Percentiles rank a stretch among this genome's conserved stretches.
Evolutionary conservation across 768 basidiomycete genomes (phyloP).

Genomic region (Boletus sp.): DNA sequence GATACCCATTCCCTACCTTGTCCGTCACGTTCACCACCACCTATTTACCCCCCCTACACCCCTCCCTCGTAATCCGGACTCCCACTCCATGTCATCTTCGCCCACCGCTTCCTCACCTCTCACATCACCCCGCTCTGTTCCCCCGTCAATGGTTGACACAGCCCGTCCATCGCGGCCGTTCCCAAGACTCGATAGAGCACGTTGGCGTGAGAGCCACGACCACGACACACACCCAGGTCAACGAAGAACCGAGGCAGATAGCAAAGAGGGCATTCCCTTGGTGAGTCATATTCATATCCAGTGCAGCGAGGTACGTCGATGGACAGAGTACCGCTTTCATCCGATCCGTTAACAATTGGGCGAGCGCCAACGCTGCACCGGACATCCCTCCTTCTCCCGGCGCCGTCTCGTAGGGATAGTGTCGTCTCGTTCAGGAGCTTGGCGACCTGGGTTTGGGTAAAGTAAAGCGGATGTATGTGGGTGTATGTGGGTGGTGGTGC

Average conservation of each 20-base stretch:
- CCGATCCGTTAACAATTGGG: constrained; percentile 13
- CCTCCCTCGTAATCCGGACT: constrained; percentile 17
- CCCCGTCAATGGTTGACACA: constrained; percentile 13
- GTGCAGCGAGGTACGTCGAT: constrained; percentile 4
- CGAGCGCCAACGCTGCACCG: constrained; percentile 4
- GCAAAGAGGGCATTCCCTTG: constrained; percentile 7
- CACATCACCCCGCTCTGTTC: constrained; percentile 2
- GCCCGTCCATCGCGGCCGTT: constrained; percentile 12
- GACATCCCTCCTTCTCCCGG: constrained; percentile 1
- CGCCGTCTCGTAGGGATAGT: constrained; percentile 18
- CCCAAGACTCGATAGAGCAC: constrained; percentile 13
- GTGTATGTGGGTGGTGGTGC: constrained; percentile 9
- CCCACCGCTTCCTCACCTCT: constrained; percentile 8
- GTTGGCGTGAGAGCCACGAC: constrained; percentile 12
- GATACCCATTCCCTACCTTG: constrained; percentile 1
- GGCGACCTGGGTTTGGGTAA: constrained; percentile 7
- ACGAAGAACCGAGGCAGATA: constrained; percentile 1
- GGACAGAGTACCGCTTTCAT: constrained; percentile 6
- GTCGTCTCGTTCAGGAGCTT: constrained; percentile 10
- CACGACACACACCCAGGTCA: constrained; percentile 12
- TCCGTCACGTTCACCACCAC: constrained; percentile 7
- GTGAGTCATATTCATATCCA: constrained; percentile 13
- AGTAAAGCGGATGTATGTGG: background rate
- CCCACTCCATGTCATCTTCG: constrained; percentile 16
- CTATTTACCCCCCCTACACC: constrained; percentile 6